Evolutionary conservation across 1,139 yeast genomes (phyloP).

Genomic region (Suzukiozyma palmioleophila): DNA sequence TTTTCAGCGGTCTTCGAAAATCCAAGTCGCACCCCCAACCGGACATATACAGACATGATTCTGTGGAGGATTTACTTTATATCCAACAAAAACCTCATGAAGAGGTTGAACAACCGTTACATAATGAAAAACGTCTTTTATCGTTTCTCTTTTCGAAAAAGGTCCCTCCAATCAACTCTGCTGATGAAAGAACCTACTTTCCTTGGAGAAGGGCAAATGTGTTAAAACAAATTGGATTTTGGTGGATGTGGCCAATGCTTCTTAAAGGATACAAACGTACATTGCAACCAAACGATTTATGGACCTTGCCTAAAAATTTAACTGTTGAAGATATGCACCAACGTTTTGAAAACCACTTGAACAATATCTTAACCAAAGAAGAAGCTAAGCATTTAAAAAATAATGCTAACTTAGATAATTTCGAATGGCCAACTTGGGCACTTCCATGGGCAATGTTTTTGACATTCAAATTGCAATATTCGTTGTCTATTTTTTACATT

Average conservation of each 20-base stretch:
- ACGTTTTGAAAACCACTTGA: slow-evolving; percentile 24
- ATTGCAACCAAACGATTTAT: slow-evolving; percentile 37
- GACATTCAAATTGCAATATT: slow-evolving; percentile 38
- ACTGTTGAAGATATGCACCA: slow-evolving; percentile 39
- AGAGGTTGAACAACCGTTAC: slow-evolving; percentile 8
- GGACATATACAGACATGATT: background rate
- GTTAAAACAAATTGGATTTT: slow-evolving; percentile 28
- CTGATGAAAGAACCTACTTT: slow-evolving; percentile 35
- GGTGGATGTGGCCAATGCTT: slow-evolving; percentile 41
- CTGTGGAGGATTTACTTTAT: background rate
- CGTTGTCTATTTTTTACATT: slow-evolving; percentile 29
- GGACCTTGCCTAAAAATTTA: slow-evolving; percentile 32
- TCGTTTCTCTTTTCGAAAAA: slow-evolving; percentile 29
- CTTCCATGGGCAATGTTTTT: slow-evolving; percentile 34
- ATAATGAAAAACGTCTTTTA: slow-evolving; percentile 28
- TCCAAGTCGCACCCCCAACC: background rate
- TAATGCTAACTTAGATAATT: slow-evolving; percentile 21
- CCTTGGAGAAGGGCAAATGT: slow-evolving; percentile 31
- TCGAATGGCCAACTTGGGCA: slow-evolving; percentile 33
- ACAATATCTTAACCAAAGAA: slow-evolving; percentile 18
- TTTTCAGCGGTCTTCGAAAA: background rate
- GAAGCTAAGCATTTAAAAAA: slow-evolving; percentile 20
- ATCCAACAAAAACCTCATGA: background rate
- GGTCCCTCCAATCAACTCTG: slow-evolving; percentile 32
- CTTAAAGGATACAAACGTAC: slow-evolving; percentile 42